These are phyloP conservation scores for Venturia pyrina DNA, from an alignment of 2,329 filamentous ascomycete genomes.

Conservation along the genomic window DNA sequence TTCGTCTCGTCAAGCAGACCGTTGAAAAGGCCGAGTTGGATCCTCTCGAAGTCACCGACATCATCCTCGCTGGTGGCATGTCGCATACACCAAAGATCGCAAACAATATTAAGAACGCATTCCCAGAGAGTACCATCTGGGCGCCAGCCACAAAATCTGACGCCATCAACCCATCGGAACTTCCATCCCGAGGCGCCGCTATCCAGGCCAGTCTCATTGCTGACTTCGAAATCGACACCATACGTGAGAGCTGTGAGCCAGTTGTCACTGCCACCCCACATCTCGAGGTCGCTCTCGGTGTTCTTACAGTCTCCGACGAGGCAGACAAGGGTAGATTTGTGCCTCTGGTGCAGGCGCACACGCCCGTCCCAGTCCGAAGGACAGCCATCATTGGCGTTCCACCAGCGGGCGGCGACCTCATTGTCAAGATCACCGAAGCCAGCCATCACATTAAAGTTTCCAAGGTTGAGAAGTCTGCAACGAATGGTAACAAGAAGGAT, in stretches of 20 bases:
- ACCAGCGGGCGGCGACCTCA: constrained; percentile 73
- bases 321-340: constrained; percentile 44
- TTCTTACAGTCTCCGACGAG: constrained; percentile 53
- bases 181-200: constrained; percentile 79
- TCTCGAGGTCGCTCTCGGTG: constrained; percentile 77
- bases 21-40: constrained; percentile 90
- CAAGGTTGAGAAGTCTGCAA: constrained; percentile 64
- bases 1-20: constrained; percentile 69
- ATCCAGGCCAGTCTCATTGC: constrained; percentile 91
- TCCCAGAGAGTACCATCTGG: constrained; percentile 64
- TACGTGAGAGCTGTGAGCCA: constrained; percentile 91
- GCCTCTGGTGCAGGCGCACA: constrained; percentile 74
- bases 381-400: constrained; percentile 69
- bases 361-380: constrained; percentile 78
- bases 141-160: constrained; percentile 68
- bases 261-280: constrained; percentile 92
- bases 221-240: constrained; percentile 88
- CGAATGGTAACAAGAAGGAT: constrained; percentile 34
- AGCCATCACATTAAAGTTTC: constrained; percentile 86
- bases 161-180: constrained; percentile 89
- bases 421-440: constrained; percentile 83
- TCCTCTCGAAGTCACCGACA: constrained; percentile 85
- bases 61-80: constrained; percentile 85
- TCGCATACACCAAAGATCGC: constrained; percentile 93
- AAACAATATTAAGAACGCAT: constrained; percentile 65